These are phyloP conservation scores for Phytophthora uliginosa DNA, from an alignment of 352 stramenopile genomes.

Conservation along the genomic window DNA sequence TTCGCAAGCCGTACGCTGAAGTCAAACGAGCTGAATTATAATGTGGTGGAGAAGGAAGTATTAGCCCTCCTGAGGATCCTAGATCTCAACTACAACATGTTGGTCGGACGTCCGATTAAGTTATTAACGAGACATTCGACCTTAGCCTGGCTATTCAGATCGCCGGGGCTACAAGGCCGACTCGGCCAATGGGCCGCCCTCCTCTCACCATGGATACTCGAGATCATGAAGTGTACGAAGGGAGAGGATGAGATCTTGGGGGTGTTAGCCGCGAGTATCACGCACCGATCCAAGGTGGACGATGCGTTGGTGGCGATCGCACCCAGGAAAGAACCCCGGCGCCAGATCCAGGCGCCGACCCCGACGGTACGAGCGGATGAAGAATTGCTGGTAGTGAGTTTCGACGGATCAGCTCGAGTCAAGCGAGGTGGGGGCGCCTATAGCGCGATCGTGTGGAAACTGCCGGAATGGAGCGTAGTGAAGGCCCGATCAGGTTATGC, in stretches of 20 bases:
- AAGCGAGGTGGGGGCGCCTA: conserved; percentile 1
- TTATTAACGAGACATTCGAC: conserved; percentile 6
- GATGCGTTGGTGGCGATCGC: neutral
- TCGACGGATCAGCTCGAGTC: conserved; percentile 4
- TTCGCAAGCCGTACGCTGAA: conserved; percentile 22
- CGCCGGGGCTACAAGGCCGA: neutral
- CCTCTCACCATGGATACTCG: neutral
- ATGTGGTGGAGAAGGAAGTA: conserved; percentile 9
- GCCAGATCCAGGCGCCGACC: neutral
- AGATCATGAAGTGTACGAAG: neutral
- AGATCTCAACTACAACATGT: conserved; percentile 7
- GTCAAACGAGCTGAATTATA: conserved; percentile 15
- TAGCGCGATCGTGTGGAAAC: conserved; percentile 8
- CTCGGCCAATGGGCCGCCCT: conserved; percentile 5
- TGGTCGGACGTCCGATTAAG: neutral
- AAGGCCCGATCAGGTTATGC: neutral
- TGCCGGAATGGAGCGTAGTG: neutral
- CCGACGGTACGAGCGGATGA: neutral
- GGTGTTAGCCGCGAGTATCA: neutral
- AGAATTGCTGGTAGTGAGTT: neutral
- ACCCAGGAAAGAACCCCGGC: neutral
- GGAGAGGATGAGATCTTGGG: conserved; percentile 7
- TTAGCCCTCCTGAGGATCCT: conserved; percentile 7
- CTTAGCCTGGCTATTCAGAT: conserved; percentile 14
- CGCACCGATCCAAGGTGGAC: neutral